Evolutionary conservation across 306 rosid genomes (phyloP).

Genomic region (Ochetophila trinervis): DNA sequence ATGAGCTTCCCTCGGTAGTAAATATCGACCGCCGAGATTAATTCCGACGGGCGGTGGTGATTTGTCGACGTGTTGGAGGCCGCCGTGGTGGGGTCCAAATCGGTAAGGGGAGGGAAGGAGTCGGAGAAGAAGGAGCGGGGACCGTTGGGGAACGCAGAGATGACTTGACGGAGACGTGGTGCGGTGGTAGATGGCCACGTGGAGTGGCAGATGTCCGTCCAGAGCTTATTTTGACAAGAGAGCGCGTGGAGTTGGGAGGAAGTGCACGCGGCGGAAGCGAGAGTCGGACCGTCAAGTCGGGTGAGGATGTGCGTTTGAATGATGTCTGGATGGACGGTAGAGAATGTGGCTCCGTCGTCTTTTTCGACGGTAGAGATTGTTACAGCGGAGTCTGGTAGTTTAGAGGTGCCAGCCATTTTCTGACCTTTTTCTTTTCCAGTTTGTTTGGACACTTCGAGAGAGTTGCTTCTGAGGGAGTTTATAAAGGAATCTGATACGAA

Average conservation of each 20-base stretch:
- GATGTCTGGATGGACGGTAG: slow-evolving; percentile 53
- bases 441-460: neutral
- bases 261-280: slow-evolving; percentile 54
- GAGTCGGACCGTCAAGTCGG: slow-evolving; percentile 64
- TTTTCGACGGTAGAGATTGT: slow-evolving; percentile 7
- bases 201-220: slow-evolving; percentile 52
- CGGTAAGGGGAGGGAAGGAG: slow-evolving; percentile 35
- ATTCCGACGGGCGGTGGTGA: slow-evolving; percentile 20
- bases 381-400: neutral
- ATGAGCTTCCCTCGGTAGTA: slow-evolving; percentile 33
- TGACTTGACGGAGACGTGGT: slow-evolving; percentile 46
- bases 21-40: slow-evolving; percentile 74
- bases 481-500: neutral
- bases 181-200: slow-evolving; percentile 71
- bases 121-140: slow-evolving; percentile 65
- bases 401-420: slow-evolving; percentile 1
- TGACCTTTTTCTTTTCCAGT: neutral
- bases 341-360: slow-evolving; percentile 30
- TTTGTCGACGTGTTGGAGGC: neutral
- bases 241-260: slow-evolving; percentile 50
- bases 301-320: slow-evolving; percentile 60
- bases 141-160: slow-evolving; percentile 44
- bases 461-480: neutral
- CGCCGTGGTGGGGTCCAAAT: neutral
- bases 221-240: slow-evolving; percentile 36